Evolutionary conservation across 208 protist species (phyloP), one percentile per base, ranked within the genome.

Genomic region (Trypanosomatidae sp.): DNA sequence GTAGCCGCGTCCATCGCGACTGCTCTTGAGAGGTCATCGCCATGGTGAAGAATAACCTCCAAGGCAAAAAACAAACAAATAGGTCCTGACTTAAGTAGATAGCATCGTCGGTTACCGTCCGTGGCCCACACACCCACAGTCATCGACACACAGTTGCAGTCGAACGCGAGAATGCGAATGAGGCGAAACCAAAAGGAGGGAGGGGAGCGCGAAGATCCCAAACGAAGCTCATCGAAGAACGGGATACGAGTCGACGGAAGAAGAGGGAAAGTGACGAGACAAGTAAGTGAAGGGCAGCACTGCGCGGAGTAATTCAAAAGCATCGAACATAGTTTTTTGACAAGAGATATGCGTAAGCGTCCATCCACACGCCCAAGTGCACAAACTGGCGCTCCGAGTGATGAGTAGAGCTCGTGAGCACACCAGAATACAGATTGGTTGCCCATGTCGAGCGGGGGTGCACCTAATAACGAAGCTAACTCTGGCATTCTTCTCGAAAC

Each of bases 1-100:
- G 95, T 62, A 98, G 77, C 33, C 93, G 83, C 39, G 95, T 94
- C 88, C 88, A 98, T 62, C 91, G 88, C 0, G 89, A 76, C 60
- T 84, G 82, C 62, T 80, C 71, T 53, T 67, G 52, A 28, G 69
- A 44, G 2, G 53, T 12, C 72, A 82, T 82, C 43, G 10, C 30
- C 30, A 22, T 7, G 6, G 49, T 44, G 2, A 25, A 28, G 49
- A 39, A 12, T 39, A 0, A 39, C 36, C 36, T 39, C 36, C 36
- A 39, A 44, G 41, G 62, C 2, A 25, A 8, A 59, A 58, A 13
- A 49, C 7, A 65, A 65, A 39, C 36, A 39, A 44, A 65, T 6
- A 65, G 36, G 22, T 47, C 13, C 33, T 15, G 7, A 25, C 0
- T 0, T 2, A 7, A 46, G 1, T 46, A 25, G 39, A 19, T 1